These are phyloP conservation scores for Pichia sp. DNA, from an alignment of 1,139 yeast genomes.

Conservation along the genomic window DNA sequence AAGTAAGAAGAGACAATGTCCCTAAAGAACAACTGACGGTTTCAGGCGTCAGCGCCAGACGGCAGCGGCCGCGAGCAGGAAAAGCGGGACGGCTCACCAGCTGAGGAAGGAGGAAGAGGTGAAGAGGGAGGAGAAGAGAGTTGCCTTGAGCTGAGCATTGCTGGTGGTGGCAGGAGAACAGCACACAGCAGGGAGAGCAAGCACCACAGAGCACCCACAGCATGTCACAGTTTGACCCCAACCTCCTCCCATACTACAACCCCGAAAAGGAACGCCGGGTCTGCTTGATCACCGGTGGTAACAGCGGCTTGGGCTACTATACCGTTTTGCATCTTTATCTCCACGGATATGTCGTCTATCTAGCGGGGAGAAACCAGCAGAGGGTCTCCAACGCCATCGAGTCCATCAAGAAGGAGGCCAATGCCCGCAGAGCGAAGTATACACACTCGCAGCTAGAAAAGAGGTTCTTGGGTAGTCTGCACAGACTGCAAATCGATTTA, in stretches of 20 bases:
- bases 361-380: conserved; percentile 65
- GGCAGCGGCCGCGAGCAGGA: too few species aligned
- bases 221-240: conserved; percentile 19
- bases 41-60: too few species aligned
- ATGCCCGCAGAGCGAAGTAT: conserved; percentile 29
- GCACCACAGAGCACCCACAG: too few species aligned
- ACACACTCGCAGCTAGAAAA: conserved; percentile 22
- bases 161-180: too few species aligned
- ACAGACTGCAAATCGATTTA: conserved; percentile 61
- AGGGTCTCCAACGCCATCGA: conserved; percentile 56
- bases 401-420: conserved; percentile 55
- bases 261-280: conserved; percentile 47
- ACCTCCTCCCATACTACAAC: conserved; percentile 20
- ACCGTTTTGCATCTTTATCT: conserved; percentile 72
- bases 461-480: conserved; percentile 54
- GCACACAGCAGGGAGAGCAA: too few species aligned
- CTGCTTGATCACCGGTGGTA: conserved; percentile 78
- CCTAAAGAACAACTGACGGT: too few species aligned
- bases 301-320: conserved; percentile 77
- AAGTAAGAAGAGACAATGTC: too few species aligned
- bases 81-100: too few species aligned
- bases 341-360: conserved; percentile 74
- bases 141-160: too few species aligned
- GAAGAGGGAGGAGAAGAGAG: too few species aligned
- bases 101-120: too few species aligned